phyloP scores from a whole-genome alignment of 768 basidiomycete species.

The Suillus clintonianus region DNA sequence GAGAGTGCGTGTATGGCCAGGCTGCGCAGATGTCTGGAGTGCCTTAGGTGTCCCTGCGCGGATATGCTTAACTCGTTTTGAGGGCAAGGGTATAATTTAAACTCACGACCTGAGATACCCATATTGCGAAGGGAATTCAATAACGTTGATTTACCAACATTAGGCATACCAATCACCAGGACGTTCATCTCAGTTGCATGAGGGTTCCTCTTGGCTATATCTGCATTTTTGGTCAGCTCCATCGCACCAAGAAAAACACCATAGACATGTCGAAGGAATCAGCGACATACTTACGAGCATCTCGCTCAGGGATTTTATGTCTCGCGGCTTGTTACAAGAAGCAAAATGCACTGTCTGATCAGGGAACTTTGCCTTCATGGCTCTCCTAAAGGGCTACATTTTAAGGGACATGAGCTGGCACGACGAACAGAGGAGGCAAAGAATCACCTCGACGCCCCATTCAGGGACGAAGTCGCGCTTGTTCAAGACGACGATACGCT shows the following conservation, averaged over 20 bases:
- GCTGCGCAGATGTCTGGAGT: constrained; percentile 83
- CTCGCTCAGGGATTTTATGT: constrained; percentile 64
- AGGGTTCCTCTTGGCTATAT: constrained; percentile 67
- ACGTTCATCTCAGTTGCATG: constrained; percentile 82
- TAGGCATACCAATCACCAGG: constrained; percentile 97
- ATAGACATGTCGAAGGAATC: background rate
- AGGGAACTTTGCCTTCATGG: constrained; percentile 72
- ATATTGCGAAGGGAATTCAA: constrained; percentile 86
- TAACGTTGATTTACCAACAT: constrained; percentile 95
- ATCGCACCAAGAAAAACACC: background rate
- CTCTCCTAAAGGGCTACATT: constrained; percentile 68
- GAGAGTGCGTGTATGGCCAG: constrained; percentile 86
- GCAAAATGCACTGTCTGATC: constrained; percentile 70
- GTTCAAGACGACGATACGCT: constrained; percentile 88
- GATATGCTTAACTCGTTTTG: constrained; percentile 3
- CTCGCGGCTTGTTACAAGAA: constrained; percentile 66
- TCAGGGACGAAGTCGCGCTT: constrained; percentile 90
- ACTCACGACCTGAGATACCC: constrained; percentile 86
- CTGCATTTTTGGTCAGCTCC: constrained; percentile 35
- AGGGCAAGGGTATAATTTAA: constrained; percentile 7
- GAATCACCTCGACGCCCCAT: constrained; percentile 80
- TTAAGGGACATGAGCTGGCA: constrained; percentile 8
- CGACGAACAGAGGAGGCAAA: constrained; percentile 9
- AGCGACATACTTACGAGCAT: constrained; percentile 71
- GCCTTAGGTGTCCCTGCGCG: constrained; percentile 79